Evolutionary conservation across 805 yeast species (phyloP).

Genomic region (Scheffersomyces lignosus): DNA sequence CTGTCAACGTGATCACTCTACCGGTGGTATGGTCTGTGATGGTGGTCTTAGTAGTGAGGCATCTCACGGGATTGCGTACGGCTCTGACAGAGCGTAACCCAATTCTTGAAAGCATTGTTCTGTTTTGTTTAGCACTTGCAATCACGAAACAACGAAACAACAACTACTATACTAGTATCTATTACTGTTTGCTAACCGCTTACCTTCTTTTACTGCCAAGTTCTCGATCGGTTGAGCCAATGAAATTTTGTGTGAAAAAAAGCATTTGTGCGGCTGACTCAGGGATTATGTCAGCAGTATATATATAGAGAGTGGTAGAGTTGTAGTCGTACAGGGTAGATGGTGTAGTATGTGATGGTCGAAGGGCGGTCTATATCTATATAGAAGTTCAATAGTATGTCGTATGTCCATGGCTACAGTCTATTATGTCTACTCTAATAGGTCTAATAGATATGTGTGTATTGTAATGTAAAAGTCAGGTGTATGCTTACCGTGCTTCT

Average conservation of each 20-base stretch:
- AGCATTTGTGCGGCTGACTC: conserved; percentile 2
- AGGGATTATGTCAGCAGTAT: not conserved
- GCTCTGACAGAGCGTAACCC: conserved; percentile 18
- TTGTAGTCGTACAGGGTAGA: not conserved
- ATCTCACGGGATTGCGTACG: conserved; percentile 9
- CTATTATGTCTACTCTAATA: no score
- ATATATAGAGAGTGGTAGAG: not conserved
- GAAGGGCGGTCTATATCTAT: not conserved
- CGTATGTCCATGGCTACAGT: no score
- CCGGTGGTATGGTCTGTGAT: conserved; percentile 43
- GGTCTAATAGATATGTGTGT: no score
- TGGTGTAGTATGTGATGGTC: not conserved
- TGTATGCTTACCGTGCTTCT: no score
- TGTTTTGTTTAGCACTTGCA: no score
- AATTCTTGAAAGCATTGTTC: conserved; percentile 30
- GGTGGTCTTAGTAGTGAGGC: conserved; percentile 35
- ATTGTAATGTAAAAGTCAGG: no score
- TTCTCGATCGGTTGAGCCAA: conserved; percentile 14
- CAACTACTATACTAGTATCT: no score
- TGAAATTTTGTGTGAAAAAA: conserved; percentile 10
- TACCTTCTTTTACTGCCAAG: no score
- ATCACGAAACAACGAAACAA: no score
- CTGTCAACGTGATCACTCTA: conserved; percentile 38
- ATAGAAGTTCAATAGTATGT: no score
- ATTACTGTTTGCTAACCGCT: no score